Percentiles rank a stretch among this genome's conserved stretches.
phyloP scores from a whole-genome alignment of 192 early-diverging fungal genomes.

The Thoreauomyces humboldtii region DNA sequence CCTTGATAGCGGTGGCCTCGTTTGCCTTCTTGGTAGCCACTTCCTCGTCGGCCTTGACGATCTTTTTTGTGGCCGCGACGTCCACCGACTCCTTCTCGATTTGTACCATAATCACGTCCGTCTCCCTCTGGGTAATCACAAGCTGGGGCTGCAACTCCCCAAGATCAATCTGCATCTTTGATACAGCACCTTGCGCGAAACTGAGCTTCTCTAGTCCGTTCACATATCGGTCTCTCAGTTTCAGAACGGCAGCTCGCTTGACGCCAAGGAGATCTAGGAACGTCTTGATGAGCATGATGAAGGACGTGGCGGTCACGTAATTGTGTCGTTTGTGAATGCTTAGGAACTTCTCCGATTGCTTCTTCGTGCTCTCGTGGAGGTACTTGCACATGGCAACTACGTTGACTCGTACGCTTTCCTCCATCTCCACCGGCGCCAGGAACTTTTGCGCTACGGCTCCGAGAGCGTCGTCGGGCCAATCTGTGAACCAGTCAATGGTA shows the following conservation, averaged over 20 bases:
- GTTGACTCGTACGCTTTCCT: slow-evolving; percentile 39
- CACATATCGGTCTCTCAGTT: slow-evolving; percentile 51
- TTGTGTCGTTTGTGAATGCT: slow-evolving; percentile 48
- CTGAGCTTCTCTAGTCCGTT: slow-evolving; percentile 61
- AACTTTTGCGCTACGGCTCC: slow-evolving; percentile 59
- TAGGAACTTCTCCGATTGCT: slow-evolving; percentile 47
- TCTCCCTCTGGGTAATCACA: slow-evolving; percentile 52
- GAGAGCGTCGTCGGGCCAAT: slow-evolving; percentile 60
- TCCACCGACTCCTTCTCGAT: slow-evolving; percentile 61
- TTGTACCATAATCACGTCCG: slow-evolving; percentile 56
- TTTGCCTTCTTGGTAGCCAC: slow-evolving; percentile 57
- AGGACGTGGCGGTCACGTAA: slow-evolving; percentile 63
- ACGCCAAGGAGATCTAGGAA: slow-evolving; percentile 50
- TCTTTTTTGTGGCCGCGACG: slow-evolving; percentile 47
- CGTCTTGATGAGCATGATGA: slow-evolving; percentile 57
- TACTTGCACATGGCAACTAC: slow-evolving; percentile 63
- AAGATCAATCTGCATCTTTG: slow-evolving; percentile 62
- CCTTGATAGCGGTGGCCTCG: slow-evolving; percentile 53
- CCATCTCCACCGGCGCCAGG: slow-evolving; percentile 50
- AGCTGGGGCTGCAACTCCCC: slow-evolving; percentile 58
- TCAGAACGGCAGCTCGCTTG: slow-evolving; percentile 42
- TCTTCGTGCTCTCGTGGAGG: slow-evolving; percentile 53
- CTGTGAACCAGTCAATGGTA: slow-evolving; percentile 64
- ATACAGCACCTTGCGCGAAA: slow-evolving; percentile 54
- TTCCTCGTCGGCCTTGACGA: slow-evolving; percentile 59